Base-by-base conservation (phyloP, 2,329 filamentous ascomycete genomes). In the Trichophyton benhamiae region DNA sequence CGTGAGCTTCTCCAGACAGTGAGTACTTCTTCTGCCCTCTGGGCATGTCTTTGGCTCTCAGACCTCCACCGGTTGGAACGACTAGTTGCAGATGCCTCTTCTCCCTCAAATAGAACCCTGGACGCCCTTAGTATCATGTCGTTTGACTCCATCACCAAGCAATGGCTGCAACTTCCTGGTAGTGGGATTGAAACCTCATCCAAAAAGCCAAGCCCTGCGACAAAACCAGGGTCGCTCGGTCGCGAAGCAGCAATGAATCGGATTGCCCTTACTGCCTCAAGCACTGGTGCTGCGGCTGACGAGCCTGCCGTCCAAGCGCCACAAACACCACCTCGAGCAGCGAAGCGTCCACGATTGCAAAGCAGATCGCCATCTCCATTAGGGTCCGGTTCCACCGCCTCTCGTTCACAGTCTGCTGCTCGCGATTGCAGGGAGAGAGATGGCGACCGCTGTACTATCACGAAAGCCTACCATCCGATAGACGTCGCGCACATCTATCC, bases 401-500 rank as follows among this genome's bases (percentile, higher is more conserved):
- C 41, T 44, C 15, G 41, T 13, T 44, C 41, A n/a, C 5, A 6
- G 5, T n/a, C 41, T n/a, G 13, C 13, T 44, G 41, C 13, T 6
- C 41, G n/a, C 5, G 11, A 44, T n/a, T 44, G 41, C 41, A 36
- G 9, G 33, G 8, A 36, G 8, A 44, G 41, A 44, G 62, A 63
- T 38, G 42, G 57, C 22, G 58, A 44, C 13, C 48, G 53, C 38
- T 62, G 62, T 36, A 27, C 60, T 27, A 53, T 63, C 27, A 63
- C 62, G 8, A 44, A 49, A 38, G 48, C 57, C 15, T 49, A 52
- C 20, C 27, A 62, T 30, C 57, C 57, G 22, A 48, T 63, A 30
- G 59, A 63, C n/a, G 60, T 60, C 6, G 62, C 62, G 11, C 60
- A 63, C 30, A 62, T 63, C 22, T 63, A 60, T 44, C 60, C 62